These are phyloP conservation scores for Sonneratia alba DNA, from an alignment of 345 rosid species.

Conservation along the genomic window DNA sequence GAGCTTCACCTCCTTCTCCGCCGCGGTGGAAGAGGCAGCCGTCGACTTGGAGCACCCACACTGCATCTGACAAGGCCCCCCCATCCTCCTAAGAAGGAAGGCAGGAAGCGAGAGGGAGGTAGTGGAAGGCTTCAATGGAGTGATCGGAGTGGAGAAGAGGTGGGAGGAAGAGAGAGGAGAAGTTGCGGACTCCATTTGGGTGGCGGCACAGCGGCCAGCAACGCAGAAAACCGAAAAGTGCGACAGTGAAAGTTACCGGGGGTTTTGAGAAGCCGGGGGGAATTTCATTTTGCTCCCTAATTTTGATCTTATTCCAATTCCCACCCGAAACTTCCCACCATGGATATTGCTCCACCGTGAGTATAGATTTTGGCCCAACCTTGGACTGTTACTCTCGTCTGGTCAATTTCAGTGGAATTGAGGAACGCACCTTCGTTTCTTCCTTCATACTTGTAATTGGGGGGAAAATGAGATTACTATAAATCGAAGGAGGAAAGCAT, in stretches of 20 bases:
- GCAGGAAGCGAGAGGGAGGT: not conserved
- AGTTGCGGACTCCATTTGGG: not conserved
- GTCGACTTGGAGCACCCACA: not conserved
- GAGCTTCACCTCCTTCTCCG: conserved; percentile 65
- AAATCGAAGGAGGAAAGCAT: too few species aligned
- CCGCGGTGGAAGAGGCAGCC: not conserved
- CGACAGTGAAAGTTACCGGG: not conserved
- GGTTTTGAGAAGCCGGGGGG: not conserved
- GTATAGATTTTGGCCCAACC: too few species aligned
- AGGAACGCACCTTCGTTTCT: too few species aligned
- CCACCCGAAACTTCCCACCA: not conserved
- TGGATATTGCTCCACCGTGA: too few species aligned
- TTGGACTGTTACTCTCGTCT: too few species aligned
- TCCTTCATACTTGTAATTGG: too few species aligned
- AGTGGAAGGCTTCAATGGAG: not conserved
- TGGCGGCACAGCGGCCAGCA: not conserved
- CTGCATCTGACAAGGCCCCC: not conserved
- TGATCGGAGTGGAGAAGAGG: not conserved
- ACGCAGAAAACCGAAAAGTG: not conserved
- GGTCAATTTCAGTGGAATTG: too few species aligned
- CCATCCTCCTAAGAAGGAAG: not conserved
- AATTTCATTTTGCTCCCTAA: not conserved
- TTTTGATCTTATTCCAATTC: not conserved
- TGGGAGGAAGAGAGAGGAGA: not conserved
- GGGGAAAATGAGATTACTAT: too few species aligned